Evolutionary conservation across 78 protist species (phyloP).

Genomic region (Speleostelium caveatum): DNA sequence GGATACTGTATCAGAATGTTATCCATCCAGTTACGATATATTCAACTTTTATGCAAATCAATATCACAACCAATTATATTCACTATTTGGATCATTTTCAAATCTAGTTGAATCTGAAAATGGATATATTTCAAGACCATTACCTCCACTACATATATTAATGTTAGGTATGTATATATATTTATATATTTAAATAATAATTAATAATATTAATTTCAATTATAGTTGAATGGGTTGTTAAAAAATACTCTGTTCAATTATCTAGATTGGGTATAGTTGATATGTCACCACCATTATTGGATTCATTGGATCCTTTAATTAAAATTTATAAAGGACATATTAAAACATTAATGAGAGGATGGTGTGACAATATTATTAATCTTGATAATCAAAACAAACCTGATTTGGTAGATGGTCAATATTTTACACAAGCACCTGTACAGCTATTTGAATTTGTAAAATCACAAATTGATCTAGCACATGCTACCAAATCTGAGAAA

Average conservation of each 20-base stretch:
- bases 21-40: conserved; percentile 61
- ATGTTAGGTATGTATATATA: no score
- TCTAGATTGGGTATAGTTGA: conserved; percentile 63
- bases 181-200: no score
- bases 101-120: conserved; percentile 20
- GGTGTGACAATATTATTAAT: conserved; percentile 69
- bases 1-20: conserved; percentile 59
- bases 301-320: conserved; percentile 59
- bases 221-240: conserved; percentile 76
- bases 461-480: conserved; percentile 63
- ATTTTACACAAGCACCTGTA: conserved; percentile 57
- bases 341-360: conserved; percentile 30
- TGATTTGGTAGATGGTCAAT: conserved; percentile 60
- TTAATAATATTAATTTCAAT: no score
- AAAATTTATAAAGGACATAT: conserved; percentile 54
- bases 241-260: conserved; percentile 35
- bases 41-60: conserved; percentile 60
- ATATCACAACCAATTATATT: conserved; percentile 51
- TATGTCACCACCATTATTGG: conserved; percentile 60
- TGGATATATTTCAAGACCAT: neutral
- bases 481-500: conserved; percentile 61
- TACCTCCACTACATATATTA: conserved; percentile 48
- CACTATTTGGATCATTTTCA: conserved; percentile 62
- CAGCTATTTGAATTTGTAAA: conserved; percentile 43
- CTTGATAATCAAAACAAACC: conserved; percentile 59